Base-by-base conservation (phyloP, 148 eudicot genomes). In the Rhododendron ovatum region DNA sequence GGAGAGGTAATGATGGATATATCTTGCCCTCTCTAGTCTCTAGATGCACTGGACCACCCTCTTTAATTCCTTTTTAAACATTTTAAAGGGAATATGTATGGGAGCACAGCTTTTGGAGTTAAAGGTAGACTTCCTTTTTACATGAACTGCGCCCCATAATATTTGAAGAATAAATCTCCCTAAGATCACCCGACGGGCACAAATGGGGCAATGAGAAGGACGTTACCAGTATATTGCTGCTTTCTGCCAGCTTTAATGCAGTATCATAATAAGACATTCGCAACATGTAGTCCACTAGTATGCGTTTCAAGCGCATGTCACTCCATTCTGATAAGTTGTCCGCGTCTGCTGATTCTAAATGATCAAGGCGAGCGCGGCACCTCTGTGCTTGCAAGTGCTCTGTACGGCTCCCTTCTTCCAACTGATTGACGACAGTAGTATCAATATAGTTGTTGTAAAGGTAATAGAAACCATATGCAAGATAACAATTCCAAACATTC, bases 211-310 rank as follows among this genome's bases (percentile, higher is more conserved):
- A 75, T 5, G 57, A 35, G 10, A 9, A 26, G 50, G 78, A 82
- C 83, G 47, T 82, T 80, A 95, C 99, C 98, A 91, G 93, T 87
- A 97, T 92, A 86, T 91, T 92, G 92, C 93, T 87, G 82, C 91
- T 88, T 86, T 94, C 94, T 50, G 98, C 94, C 88, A 97, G 90
- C 92, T 92, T 97, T 77, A 84, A 84, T 33, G 99, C 99, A 86
- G 96, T 97, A 41, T 93, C 95, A 83, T 91, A 94, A 78, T 97
- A 97, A 17, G 99, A 94, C 99, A 97, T 93, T 26, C 99, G 92
- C 88, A 97, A 89, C 99, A 97, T 94, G 90, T 97, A 97, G 85
- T 97, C 99, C 86, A 97, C 96, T 74, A 97, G 90, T 85, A 97
- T 91, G 51, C 99, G 91, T 89, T 97, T 97, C 92, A 97, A 91